Percentiles rank a stretch among this genome's conserved stretches.
Conservation (phyloP, 257 asterid species). For the Solanum okadae region DNA sequence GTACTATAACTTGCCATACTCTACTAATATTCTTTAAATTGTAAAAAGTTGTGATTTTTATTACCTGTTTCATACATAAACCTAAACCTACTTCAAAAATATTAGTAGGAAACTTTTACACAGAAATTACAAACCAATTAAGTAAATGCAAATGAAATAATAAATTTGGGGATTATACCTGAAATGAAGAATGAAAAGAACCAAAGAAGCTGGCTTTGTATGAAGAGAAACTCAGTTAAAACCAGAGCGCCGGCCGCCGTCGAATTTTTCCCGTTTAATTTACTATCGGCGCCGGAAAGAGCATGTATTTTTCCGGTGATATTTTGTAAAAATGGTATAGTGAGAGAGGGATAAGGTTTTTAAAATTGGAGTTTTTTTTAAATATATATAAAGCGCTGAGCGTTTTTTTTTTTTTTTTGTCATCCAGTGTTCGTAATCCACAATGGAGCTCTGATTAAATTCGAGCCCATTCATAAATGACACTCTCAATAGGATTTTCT, state of each 20-base stretch:
- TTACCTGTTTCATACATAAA: not conserved
- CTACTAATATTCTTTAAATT: not conserved
- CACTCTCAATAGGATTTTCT: too few relatives aligned
- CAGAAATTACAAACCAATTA: not conserved
- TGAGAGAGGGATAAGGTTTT: not conserved
- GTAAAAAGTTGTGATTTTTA: not conserved
- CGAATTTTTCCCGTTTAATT: not conserved
- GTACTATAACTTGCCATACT: not conserved
- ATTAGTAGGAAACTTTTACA: not conserved
- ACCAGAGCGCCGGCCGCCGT: not conserved
- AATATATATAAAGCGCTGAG: too few relatives aligned
- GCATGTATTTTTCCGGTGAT: not conserved
- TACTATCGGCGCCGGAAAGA: not conserved
- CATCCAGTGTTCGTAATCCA: too few relatives aligned
- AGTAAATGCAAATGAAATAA: not conserved
- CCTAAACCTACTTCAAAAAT: not conserved
- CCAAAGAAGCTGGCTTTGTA: not conserved
- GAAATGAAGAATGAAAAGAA: not conserved
- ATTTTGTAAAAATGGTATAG: not conserved
- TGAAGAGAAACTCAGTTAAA: not conserved
- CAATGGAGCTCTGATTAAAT: too few relatives aligned
- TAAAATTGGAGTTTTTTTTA: not conserved
- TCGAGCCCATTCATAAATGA: too few relatives aligned
- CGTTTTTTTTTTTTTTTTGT: too few relatives aligned
- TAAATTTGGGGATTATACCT: not conserved